Conservation (phyloP, 75 land plant species). For the Larix kaempferi region DNA sequence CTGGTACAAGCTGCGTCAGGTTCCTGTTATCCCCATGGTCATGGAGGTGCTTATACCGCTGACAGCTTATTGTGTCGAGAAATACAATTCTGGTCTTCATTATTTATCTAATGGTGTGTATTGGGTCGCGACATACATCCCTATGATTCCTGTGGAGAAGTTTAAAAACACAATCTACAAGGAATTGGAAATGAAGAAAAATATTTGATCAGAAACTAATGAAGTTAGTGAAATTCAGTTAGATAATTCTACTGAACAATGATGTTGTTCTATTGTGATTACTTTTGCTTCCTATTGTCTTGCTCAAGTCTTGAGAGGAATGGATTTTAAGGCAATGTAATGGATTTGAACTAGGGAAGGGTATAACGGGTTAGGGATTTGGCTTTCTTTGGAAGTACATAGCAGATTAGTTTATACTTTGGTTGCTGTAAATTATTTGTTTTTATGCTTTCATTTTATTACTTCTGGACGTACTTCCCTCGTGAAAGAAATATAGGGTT, state of each 20-base stretch:
- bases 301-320: too few species aligned
- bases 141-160: constrained; percentile 72
- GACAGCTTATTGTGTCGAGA: constrained; percentile 61
- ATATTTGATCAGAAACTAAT: neutral
- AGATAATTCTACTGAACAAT: neutral
- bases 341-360: too few species aligned
- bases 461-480: too few species aligned
- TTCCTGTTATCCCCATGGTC: constrained; percentile 72
- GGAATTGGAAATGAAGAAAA: neutral
- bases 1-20: constrained; percentile 57
- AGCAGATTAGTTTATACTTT: too few species aligned
- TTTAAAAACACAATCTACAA: constrained; percentile 20
- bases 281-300: too few species aligned
- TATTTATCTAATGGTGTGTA: constrained; percentile 46
- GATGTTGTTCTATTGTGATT: too few species aligned
- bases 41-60: constrained; percentile 64
- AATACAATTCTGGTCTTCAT: constrained; percentile 54
- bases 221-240: neutral
- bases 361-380: too few species aligned
- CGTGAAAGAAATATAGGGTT: too few species aligned
- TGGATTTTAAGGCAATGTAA: too few species aligned
- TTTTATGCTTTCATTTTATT: too few species aligned
- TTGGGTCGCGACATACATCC: constrained; percentile 48
- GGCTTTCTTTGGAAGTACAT: too few species aligned
- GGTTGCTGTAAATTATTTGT: too few species aligned